Conservation (phyloP, 2,329 filamentous ascomycete species). For the Dactylellina parvicollis region DNA sequence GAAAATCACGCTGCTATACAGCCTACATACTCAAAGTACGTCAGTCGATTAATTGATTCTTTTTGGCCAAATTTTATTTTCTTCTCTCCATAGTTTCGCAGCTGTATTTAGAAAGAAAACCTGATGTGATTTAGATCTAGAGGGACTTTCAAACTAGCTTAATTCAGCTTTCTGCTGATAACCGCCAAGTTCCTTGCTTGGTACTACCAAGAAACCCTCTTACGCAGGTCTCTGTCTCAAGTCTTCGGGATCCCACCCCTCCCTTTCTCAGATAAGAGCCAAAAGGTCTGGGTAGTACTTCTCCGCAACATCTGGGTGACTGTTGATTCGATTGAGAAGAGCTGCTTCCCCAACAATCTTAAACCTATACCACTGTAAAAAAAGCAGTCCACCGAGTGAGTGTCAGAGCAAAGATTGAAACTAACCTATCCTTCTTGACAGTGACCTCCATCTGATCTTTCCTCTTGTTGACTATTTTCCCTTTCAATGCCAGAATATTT, state of each 20-base stretch:
- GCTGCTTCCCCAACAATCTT: conserved; percentile 82
- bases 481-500: conserved; percentile 65
- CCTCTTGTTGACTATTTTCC: conserved; percentile 64
- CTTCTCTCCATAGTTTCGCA: too few species aligned
- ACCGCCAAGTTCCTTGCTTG: conserved; percentile 31
- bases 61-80: too few species aligned
- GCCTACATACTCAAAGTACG: too few species aligned
- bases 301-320: conserved; percentile 86
- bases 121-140: too few species aligned
- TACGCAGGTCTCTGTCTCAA: conserved; percentile 36
- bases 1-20: too few species aligned
- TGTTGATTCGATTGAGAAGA: conserved; percentile 83
- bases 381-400: not conserved
- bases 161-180: conserved; percentile 8
- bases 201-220: conserved; percentile 16
- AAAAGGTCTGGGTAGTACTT: conserved; percentile 77
- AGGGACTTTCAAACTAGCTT: too few species aligned
- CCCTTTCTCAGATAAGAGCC: conserved; percentile 64
- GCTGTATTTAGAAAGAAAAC: too few species aligned
- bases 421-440: conserved; percentile 73
- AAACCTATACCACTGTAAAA: conserved; percentile 61
- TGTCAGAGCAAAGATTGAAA: not conserved
- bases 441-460: conserved; percentile 87
- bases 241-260: conserved; percentile 66
- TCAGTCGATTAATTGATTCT: too few species aligned